Evolutionary conservation across 345 rosid species (phyloP).

Genomic region (Salix purpurea): DNA sequence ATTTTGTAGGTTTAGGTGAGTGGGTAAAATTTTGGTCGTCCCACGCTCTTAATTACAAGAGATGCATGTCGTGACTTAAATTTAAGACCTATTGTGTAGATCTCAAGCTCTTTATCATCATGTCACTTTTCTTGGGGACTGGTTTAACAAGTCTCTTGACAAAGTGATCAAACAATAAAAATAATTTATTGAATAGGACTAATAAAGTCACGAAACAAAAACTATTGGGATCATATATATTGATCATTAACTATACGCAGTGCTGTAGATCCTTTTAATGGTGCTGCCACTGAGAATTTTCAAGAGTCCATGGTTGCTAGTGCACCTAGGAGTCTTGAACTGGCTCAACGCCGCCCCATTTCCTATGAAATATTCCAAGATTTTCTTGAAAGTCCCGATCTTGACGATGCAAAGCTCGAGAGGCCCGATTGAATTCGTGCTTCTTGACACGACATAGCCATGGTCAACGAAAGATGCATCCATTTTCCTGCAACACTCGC

Average conservation of each 20-base stretch:
- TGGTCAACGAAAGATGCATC: conserved; percentile 71
- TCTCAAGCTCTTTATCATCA: too few relatives aligned
- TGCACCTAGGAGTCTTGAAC: conserved; percentile 94
- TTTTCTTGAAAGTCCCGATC: conserved; percentile 69
- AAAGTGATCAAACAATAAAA: too few relatives aligned
- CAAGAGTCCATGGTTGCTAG: conserved; percentile 50
- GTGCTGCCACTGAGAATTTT: conserved; percentile 59
- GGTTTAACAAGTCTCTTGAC: too few relatives aligned
- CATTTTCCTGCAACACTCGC: conserved; percentile 70
- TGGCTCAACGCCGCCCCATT: conserved; percentile 86
- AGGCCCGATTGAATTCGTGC: conserved; percentile 70
- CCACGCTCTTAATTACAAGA: rapidly evolving
- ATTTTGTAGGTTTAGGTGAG: too few relatives aligned
- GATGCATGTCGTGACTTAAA: too few relatives aligned
- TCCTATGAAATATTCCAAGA: conserved; percentile 63
- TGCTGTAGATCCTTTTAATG: conserved; percentile 55
- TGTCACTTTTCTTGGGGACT: too few relatives aligned
- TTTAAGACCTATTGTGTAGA: too few relatives aligned
- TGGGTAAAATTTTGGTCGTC: too few relatives aligned
- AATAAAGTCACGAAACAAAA: neutral
- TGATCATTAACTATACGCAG: conserved; percentile 39
- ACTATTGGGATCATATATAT: neutral
- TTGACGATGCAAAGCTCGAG: conserved; percentile 74
- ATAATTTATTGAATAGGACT: too few relatives aligned
- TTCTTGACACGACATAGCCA: conserved; percentile 82